phyloP scores from a whole-genome alignment of 441 rosid species.

The Pelargonium australe region DNA sequence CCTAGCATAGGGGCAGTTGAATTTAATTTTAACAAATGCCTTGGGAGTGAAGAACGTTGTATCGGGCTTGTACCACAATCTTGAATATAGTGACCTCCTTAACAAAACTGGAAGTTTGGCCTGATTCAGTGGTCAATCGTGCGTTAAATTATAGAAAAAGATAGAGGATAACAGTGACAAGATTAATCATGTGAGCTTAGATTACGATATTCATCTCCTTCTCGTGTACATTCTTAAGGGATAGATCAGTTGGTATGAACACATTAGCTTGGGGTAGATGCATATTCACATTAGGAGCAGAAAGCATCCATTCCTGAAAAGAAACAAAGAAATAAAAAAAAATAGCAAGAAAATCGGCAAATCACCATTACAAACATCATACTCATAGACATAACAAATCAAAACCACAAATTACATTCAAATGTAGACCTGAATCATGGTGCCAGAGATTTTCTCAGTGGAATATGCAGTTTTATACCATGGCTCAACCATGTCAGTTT shows the following conservation, averaged over 20 bases:
- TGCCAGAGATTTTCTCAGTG: conserved; percentile 45
- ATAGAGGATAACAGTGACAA: too few species aligned
- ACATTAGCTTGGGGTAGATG: conserved; percentile 62
- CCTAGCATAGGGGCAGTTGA: conserved; percentile 64
- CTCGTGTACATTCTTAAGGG: conserved; percentile 46
- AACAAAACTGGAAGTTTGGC: conserved; percentile 52
- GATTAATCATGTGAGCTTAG: too few species aligned
- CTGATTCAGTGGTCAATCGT: conserved; percentile 27
- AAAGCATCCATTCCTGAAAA: conserved; percentile 65
- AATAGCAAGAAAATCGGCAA: background rate
- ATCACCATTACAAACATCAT: too few species aligned
- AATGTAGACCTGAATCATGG: conserved; percentile 54
- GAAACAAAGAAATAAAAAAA: conserved; percentile 4
- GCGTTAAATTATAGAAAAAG: too few species aligned
- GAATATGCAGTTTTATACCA: conserved; percentile 85
- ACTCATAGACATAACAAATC: conserved; percentile 7
- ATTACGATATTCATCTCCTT: conserved; percentile 37
- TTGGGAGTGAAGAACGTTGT: conserved; percentile 70
- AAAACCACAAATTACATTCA: conserved; percentile 11
- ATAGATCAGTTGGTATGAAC: conserved; percentile 73
- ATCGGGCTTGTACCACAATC: conserved; percentile 86
- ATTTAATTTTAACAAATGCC: conserved; percentile 64
- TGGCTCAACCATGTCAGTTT: conserved; percentile 69
- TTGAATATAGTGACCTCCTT: conserved; percentile 60
- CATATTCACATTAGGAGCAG: conserved; percentile 57